These are phyloP conservation scores for Alternaria sp. DNA, from an alignment of 2,329 filamentous ascomycete genomes.

Conservation along the genomic window DNA sequence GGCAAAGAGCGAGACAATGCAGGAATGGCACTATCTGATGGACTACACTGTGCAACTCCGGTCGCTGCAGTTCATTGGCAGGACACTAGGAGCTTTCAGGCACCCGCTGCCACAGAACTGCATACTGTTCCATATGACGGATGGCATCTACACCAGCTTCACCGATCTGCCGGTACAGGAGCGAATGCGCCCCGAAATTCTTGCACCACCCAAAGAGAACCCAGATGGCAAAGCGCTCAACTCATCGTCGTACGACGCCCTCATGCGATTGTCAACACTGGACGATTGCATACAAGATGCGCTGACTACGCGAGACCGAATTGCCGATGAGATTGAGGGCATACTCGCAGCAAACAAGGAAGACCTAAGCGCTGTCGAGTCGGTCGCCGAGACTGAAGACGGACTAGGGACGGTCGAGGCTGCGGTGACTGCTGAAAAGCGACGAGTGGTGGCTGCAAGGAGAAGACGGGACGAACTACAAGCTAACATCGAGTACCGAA, in stretches of 20 bases:
- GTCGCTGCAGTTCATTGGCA: constrained; percentile 80
- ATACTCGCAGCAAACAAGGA: constrained; percentile 52
- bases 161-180: constrained; percentile 67
- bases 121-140: constrained; percentile 82
- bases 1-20: constrained; percentile 66
- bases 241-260: constrained; percentile 83
- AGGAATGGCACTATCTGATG: constrained; percentile 70
- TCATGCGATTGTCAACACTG: constrained; percentile 88
- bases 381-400: constrained; percentile 56
- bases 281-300: constrained; percentile 93
- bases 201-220: constrained; percentile 46
- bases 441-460: constrained; percentile 68
- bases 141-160: constrained; percentile 83
- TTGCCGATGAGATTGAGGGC: constrained; percentile 79
- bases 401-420: constrained; percentile 56
- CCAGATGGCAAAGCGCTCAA: constrained; percentile 61
- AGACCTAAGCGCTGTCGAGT: constrained; percentile 46
- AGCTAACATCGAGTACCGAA: constrained; percentile 70
- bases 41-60: constrained; percentile 76
- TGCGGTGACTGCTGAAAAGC: constrained; percentile 69
- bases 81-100: constrained; percentile 65
- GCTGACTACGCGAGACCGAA: constrained; percentile 74
- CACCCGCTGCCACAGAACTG: constrained; percentile 82
- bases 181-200: constrained; percentile 36
- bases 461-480: constrained; percentile 73